Evolutionary conservation across 305 asterid species (phyloP), one percentile per base, ranked within the genome.

Genomic region (Fraxinus xanthoxyloides): DNA sequence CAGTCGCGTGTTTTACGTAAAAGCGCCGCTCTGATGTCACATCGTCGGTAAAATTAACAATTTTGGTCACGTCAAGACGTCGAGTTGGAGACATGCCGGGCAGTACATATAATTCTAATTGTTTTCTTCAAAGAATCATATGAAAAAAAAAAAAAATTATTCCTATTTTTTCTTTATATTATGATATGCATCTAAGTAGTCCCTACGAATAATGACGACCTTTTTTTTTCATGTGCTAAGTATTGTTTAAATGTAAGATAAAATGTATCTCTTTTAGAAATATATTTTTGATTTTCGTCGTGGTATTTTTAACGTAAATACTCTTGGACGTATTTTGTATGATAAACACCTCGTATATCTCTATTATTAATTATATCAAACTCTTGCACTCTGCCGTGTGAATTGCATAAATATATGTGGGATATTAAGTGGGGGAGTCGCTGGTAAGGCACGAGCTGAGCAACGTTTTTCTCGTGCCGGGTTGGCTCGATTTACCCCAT

Each of bases 11-110:
- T 76, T 82, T 56, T 74, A 73, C 83, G 85, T 83, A 80, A 85
- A 87, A 78, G 73, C 91, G 90, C 87, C 89, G 90, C 82, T 86
- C 77, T 38, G 54, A 80, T 80, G 86, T 88, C 88, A 85, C 88
- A 87, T 84, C 89, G 93, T 89, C 90, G 88, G 74, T 83, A 75
- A 89, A 82, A 82, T 80, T 73, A 69, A 70, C 51, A 77, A 81
- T 86, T 84, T 72, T 81, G 76, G 88, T 84, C 91, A 36, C 43
- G 43, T 36, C 92, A 79, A 70, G 3, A 34, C 38, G 38, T 34
- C 92, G 78, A 72, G 4, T 43, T 21, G 63, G 67, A 82, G 90
- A 88, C 92, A 90, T 87, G 90, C 86, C 80, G 80, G 84, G 78
- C 83, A 32, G 38, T 61, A 56, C 32, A 84, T 21, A 61, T 5